Conservation (phyloP, 2,329 filamentous ascomycete species). For the Pleoardoris graminearum region DNA sequence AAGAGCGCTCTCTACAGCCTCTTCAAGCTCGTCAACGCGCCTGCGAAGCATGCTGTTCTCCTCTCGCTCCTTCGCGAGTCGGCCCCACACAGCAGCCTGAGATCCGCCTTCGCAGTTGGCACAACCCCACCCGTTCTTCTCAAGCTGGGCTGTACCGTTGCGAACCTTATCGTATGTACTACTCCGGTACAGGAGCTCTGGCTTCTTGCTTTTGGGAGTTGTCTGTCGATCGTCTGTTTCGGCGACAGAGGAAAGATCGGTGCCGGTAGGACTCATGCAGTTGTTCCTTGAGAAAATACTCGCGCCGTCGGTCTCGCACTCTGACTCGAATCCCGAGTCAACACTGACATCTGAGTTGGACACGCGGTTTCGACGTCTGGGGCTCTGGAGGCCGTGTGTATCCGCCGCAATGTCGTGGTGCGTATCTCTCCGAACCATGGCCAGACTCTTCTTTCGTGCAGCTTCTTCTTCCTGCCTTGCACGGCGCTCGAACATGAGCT, state of each 20-base stretch:
- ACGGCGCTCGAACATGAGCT: conserved; percentile 40
- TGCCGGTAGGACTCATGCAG: conserved; percentile 43
- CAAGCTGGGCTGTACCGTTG: conserved; percentile 40
- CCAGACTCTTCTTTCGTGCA: conserved; percentile 36
- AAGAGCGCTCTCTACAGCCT: conserved; percentile 60
- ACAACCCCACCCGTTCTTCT: conserved; percentile 36
- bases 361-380: conserved; percentile 37
- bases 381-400: conserved; percentile 9
- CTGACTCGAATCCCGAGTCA: conserved; percentile 64
- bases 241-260: conserved; percentile 40
- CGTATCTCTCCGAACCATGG: conserved; percentile 29
- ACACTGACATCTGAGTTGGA: conserved; percentile 45
- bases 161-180: conserved; percentile 48
- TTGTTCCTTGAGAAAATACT: conserved; percentile 46
- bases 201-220: conserved; percentile 35
- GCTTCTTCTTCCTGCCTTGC: conserved; percentile 42
- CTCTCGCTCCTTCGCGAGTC: conserved; percentile 55
- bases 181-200: conserved; percentile 33
- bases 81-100: conserved; percentile 55
- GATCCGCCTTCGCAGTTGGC: conserved; percentile 43
- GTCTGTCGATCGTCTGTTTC: conserved; percentile 38
- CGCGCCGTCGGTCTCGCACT: conserved; percentile 55
- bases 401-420: background rate
- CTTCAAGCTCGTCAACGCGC: conserved; percentile 58
- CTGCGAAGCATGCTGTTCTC: conserved; percentile 59